These are phyloP conservation scores for Picea mariana DNA, from an alignment of 83 land plant species.

Conservation along the genomic window DNA sequence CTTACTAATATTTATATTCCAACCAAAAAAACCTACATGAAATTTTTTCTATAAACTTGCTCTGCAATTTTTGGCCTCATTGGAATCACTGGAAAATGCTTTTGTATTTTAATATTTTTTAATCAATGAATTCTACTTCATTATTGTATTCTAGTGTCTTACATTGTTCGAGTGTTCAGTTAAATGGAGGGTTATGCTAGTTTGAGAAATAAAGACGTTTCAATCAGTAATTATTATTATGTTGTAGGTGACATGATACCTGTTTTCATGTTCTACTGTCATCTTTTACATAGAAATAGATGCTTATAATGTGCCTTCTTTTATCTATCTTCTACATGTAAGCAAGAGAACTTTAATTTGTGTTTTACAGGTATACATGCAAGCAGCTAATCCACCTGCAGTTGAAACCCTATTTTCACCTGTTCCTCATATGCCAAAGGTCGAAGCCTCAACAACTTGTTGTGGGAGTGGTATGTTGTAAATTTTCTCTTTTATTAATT, in stretches of 20 bases:
- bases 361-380: conserved; percentile 8
- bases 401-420: conserved; percentile 2
- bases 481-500: not conserved
- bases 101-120: no score
- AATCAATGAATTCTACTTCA: no score
- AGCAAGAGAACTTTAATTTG: not conserved
- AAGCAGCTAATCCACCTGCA: not conserved
- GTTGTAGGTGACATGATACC: not conserved
- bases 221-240: not conserved
- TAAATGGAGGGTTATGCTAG: not conserved
- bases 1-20: no score
- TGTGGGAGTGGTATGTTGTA: not conserved
- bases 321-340: not conserved
- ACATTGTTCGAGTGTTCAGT: not conserved
- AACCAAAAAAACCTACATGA: no score
- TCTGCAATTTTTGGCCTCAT: no score
- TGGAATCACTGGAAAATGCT: no score
- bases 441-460: conserved; percentile 5
- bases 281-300: not conserved
- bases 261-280: not conserved
- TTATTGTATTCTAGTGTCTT: not conserved
- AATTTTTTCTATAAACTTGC: no score
- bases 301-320: not conserved
- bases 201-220: not conserved
- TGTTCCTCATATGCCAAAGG: conserved; percentile 7